Conservation (phyloP, 106 monocot genomes). For the Xerophyta viscosa region DNA sequence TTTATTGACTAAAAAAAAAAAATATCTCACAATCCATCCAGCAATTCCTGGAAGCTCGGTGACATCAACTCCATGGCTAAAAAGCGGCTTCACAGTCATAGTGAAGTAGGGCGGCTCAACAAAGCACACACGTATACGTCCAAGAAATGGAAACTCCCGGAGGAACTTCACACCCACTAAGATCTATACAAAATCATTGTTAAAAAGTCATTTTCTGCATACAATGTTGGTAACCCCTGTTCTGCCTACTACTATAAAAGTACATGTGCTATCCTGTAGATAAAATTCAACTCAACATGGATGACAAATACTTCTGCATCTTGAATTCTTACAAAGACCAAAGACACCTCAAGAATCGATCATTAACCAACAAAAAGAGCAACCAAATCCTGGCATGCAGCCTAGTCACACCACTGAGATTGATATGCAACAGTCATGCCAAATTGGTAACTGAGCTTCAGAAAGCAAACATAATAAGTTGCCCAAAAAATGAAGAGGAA, state of each 20-base stretch:
- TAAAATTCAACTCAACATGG: no score
- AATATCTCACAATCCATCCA: conserved; percentile 76
- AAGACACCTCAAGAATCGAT: no score
- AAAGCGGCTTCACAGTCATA: conserved; percentile 86
- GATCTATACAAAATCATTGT: not conserved
- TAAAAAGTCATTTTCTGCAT: not conserved
- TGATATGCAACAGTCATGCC: no score
- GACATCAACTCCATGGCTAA: conserved; percentile 82
- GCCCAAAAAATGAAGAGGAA: no score
- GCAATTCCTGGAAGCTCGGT: conserved; percentile 93
- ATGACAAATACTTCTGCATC: no score
- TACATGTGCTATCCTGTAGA: not conserved
- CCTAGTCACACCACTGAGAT: no score
- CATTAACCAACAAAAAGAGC: no score
- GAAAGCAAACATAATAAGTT: no score
- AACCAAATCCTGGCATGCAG: no score
- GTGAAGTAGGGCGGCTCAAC: conserved; percentile 82
- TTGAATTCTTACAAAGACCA: no score
- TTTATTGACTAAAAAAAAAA: not conserved
- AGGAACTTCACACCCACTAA: conserved; percentile 1
- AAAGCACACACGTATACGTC: conserved; percentile 2
- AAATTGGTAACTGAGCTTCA: no score
- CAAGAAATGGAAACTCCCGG: not conserved
- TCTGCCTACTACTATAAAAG: not conserved
- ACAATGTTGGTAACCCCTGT: not conserved